These are phyloP conservation scores for Batkoa obscura DNA, from an alignment of 371 early-diverging fungal species.

Conservation along the genomic window DNA sequence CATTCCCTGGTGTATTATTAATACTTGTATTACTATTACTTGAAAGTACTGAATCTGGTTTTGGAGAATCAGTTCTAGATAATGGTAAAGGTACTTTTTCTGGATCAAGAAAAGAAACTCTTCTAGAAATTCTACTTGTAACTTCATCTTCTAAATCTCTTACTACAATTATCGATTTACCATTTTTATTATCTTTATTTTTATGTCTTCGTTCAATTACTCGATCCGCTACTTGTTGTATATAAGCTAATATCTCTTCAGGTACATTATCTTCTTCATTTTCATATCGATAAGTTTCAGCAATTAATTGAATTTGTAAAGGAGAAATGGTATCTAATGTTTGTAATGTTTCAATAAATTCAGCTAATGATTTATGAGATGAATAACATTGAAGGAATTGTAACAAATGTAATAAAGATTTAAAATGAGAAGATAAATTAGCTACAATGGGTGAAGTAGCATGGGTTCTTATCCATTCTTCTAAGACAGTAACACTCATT, in stretches of 20 bases:
- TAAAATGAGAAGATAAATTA: constrained; percentile 20
- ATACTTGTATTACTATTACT: not conserved
- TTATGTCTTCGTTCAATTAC: constrained; percentile 25
- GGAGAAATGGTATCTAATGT: constrained; percentile 41
- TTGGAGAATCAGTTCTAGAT: not conserved
- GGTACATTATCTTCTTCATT: constrained; percentile 48
- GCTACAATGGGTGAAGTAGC: constrained; percentile 21
- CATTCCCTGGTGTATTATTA: not conserved
- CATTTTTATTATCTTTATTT: constrained; percentile 17
- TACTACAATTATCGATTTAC: constrained; percentile 8
- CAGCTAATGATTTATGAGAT: constrained; percentile 34
- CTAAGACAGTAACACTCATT: constrained; percentile 55
- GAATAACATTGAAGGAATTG: constrained; percentile 68
- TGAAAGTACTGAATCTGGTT: too few relatives aligned
- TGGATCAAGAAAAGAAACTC: constrained; percentile 1
- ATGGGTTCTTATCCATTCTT: constrained; percentile 54
- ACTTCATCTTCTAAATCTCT: constrained; percentile 1
- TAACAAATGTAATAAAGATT: constrained; percentile 54
- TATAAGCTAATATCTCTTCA: constrained; percentile 47
- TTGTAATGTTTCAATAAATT: constrained; percentile 48
- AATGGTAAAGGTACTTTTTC: not conserved
- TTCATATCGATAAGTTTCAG: constrained; percentile 67
- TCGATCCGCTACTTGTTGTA: constrained; percentile 40
- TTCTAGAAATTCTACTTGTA: not conserved
- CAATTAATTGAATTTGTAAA: constrained; percentile 44